Evolutionary conservation across 345 rosid genomes (phyloP).

Genomic region (Moricandia moricandioides): DNA sequence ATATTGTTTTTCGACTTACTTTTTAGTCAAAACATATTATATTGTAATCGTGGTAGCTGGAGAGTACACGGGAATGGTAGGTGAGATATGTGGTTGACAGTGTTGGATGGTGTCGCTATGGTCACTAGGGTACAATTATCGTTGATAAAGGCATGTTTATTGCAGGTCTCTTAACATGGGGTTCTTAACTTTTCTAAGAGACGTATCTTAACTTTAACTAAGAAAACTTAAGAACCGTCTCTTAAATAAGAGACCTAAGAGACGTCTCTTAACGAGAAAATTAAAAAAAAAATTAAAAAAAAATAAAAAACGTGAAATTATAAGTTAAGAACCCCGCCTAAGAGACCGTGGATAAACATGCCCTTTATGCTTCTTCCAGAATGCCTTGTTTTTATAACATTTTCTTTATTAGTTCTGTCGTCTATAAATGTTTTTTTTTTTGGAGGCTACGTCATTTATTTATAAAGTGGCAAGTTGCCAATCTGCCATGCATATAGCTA

Average conservation of each 20-base stretch:
- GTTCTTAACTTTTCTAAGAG: too few species aligned
- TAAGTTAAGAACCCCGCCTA: too few species aligned
- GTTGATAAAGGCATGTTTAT: too few species aligned
- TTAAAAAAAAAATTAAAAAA: too few species aligned
- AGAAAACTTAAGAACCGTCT: too few species aligned
- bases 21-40: not conserved
- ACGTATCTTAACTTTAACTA: too few species aligned
- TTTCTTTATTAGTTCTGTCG: not conserved
- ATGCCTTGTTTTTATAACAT: not conserved
- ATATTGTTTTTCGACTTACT: not conserved
- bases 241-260: too few species aligned
- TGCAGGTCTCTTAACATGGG: too few species aligned
- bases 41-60: constrained; percentile 6
- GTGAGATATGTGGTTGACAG: constrained; percentile 18
- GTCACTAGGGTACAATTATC: not conserved
- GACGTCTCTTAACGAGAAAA: too few species aligned
- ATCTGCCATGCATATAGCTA: not conserved
- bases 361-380: not conserved
- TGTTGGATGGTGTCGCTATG: not conserved
- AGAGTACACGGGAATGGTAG: constrained; percentile 3
- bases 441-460: not conserved
- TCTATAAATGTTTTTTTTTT: not conserved
- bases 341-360: too few species aligned
- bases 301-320: too few species aligned
- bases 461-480: not conserved